Conservation (phyloP, 768 basidiomycete species). For the Exidia glandulosa region DNA sequence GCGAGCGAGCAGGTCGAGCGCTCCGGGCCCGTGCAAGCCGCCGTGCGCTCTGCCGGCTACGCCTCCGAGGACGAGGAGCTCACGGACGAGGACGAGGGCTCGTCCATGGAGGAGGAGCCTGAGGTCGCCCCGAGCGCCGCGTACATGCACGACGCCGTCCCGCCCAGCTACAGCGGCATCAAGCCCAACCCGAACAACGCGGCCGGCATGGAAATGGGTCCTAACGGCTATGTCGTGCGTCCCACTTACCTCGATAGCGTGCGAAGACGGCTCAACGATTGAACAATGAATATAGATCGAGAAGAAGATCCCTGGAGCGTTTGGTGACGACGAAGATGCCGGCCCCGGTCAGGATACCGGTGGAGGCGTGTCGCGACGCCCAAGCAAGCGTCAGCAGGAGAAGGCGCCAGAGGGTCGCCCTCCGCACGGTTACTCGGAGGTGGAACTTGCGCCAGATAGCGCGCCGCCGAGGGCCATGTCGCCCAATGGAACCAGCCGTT, state of each 20-base stretch:
- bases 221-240: conserved; percentile 58
- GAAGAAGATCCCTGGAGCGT: conserved; percentile 23
- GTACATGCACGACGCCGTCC: conserved; percentile 43
- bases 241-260: neutral
- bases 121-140: conserved; percentile 41
- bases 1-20: conserved; percentile 90
- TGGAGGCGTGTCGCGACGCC: conserved; percentile 27
- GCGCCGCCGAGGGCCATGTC: neutral
- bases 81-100: conserved; percentile 50
- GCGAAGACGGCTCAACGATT: too few relatives aligned
- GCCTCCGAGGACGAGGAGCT: conserved; percentile 64
- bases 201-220: conserved; percentile 27
- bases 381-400: conserved; percentile 55
- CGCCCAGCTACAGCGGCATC: conserved; percentile 51
- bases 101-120: conserved; percentile 41
- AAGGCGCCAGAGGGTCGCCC: conserved; percentile 56
- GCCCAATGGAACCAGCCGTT: neutral
- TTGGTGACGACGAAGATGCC: conserved; percentile 12
- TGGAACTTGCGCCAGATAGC: conserved; percentile 4
- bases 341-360: conserved; percentile 13
- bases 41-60: conserved; percentile 83
- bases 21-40: conserved; percentile 83
- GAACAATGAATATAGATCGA: too few relatives aligned
- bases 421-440: conserved; percentile 20
- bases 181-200: too few relatives aligned